Conservation (phyloP, 768 basidiomycete species). For the Cystobasidium onofrii region DNA sequence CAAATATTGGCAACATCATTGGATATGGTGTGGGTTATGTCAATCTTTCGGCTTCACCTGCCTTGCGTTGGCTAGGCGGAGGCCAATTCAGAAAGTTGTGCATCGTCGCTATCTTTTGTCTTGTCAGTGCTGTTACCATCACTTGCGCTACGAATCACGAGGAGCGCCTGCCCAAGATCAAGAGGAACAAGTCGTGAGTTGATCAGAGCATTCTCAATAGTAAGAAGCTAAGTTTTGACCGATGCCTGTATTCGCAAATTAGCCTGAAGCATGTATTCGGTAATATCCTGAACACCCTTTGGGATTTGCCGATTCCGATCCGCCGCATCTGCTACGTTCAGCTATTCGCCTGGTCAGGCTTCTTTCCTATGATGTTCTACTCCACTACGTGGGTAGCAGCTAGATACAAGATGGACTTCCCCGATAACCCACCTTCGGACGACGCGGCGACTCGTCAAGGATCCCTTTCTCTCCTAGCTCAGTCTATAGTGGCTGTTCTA, state of each 20-base stretch:
- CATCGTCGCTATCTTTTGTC: conserved; percentile 67
- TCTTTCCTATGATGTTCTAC: conserved; percentile 35
- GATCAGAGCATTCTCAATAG: conserved; percentile 5
- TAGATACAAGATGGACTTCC: conserved; percentile 13
- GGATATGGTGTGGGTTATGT: conserved; percentile 88
- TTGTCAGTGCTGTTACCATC: conserved; percentile 71
- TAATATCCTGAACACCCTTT: conserved; percentile 47
- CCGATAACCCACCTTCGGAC: conserved; percentile 41
- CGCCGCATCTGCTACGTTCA: conserved; percentile 41
- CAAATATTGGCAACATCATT: conserved; percentile 90
- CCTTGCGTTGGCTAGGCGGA: conserved; percentile 65
- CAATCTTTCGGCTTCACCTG: conserved; percentile 69
- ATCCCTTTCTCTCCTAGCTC: conserved; percentile 70
- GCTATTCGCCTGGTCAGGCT: conserved; percentile 40
- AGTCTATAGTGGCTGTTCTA: conserved; percentile 60
- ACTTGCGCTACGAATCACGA: conserved; percentile 79
- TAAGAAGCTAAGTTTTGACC: conserved; percentile 2
- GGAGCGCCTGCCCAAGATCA: conserved; percentile 46
- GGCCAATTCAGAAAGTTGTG: conserved; percentile 95
- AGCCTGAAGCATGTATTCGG: not conserved
- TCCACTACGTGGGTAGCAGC: conserved; percentile 39
- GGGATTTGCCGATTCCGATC: conserved; percentile 36
- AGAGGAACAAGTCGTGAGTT: conserved; percentile 46
- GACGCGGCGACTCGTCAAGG: conserved; percentile 72
- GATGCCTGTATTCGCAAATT: not conserved